Base-by-base conservation (phyloP, 2,329 filamentous ascomycete species). In the Paracoccidioides lutzii region DNA sequence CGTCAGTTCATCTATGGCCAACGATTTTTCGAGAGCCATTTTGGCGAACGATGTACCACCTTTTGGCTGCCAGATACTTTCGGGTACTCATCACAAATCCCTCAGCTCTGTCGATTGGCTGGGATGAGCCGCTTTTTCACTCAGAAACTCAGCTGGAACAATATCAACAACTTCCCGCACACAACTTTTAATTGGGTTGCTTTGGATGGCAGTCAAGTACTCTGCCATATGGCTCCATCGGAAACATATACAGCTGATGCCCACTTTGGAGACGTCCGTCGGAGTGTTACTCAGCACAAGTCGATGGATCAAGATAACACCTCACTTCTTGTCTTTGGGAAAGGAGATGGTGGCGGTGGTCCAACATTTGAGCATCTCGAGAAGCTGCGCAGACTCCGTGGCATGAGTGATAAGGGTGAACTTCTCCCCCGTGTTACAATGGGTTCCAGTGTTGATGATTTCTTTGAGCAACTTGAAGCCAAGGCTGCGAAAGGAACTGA, bases 21-120 rank as follows among this genome's bases (percentile, higher is more conserved):
- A 69, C 81, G 93, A 43, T 95, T 91, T 74, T 98, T 95, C 63
- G 87, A 98, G 71, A 88, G 86, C 69, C 84, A 88, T 62, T 98
- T 98, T 68, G 93, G 93, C 45, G 81, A 87, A 65, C 83, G 93
- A 60, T 91, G 85, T 71, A 82, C 81, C 62, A 97, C 93, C 0
- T 98, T 98, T 72, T 98, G 93, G 93, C 79, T 98, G 5, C 93
- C 93, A 0, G 93, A 98, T 70, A 98, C 93, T 0, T 98, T 98
- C 73, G 93, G 93, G 12, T 98, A 98, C 73, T 96, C 90, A 0
- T 87, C 86, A 52, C 93, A 98, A 71, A 80, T 98, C 44, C 93
- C 93, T 10, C 93, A 98, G 67, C 77, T 98, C 44, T 97, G 90
- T 68, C 86, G 91, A 3, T 76, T 96, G 33, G 87, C 93, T n/a